phyloP scores from a whole-genome alignment of 2,329 filamentous ascomycete genomes.

The Emmonsia crescens region DNA sequence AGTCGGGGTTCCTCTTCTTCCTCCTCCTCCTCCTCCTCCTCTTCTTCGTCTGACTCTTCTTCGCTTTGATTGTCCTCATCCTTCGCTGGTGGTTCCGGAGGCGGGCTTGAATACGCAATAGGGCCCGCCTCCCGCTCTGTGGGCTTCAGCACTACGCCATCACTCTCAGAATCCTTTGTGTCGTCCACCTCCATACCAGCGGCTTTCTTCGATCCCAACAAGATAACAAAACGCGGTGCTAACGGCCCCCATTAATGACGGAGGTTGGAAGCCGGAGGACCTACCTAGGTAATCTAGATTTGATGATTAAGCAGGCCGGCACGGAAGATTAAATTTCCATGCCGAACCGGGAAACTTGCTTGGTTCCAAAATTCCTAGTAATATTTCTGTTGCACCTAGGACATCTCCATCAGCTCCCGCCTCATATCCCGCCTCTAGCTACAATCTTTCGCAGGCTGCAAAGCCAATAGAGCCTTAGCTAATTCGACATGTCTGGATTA shows the following conservation, averaged over 20 bases:
- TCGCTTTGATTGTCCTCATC: constrained; percentile 20
- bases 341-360: not conserved
- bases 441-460: not conserved
- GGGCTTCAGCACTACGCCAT: constrained; percentile 14
- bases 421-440: not conserved
- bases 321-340: not conserved
- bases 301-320: not conserved
- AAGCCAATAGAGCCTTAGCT: not conserved
- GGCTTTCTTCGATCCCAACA: constrained; percentile 17
- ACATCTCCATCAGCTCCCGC: not conserved
- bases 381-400: too few relatives aligned
- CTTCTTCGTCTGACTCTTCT: constrained; percentile 43
- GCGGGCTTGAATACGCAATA: not conserved
- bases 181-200: constrained; percentile 31
- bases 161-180: constrained; percentile 15
- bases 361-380: too few relatives aligned
- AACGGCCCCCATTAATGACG: not conserved
- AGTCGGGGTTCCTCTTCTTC: constrained; percentile 90
- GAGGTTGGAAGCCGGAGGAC: not conserved
- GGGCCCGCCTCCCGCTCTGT: constrained; percentile 9
- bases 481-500: not conserved
- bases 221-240: not conserved
- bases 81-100: constrained; percentile 14
- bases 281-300: not conserved
- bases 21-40: constrained; percentile 64